Evolutionary conservation across 441 rosid genomes (phyloP).

Genomic region (Euphorbia corollata): DNA sequence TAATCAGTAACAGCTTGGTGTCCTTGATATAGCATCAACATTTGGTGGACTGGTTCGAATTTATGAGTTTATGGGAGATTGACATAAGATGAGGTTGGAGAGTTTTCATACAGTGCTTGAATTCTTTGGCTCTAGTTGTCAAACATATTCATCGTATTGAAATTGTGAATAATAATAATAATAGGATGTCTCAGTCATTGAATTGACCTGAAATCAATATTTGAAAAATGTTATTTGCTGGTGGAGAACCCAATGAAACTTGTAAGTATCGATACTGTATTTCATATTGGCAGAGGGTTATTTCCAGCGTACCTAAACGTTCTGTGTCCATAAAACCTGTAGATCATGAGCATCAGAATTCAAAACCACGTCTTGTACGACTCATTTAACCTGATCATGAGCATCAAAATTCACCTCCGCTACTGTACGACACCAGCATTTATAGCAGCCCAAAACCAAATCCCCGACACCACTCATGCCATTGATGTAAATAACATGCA

Average conservation of each 20-base stretch:
- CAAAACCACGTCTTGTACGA: neutral
- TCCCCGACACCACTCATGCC: too few species aligned
- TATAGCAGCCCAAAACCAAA: too few species aligned
- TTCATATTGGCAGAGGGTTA: neutral
- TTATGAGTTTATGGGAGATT: neutral
- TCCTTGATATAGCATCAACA: neutral
- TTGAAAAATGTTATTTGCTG: neutral
- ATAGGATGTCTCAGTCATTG: neutral
- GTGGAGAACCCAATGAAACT: conserved; percentile 1
- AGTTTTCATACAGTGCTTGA: neutral
- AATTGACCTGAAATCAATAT: neutral
- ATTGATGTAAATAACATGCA: too few species aligned
- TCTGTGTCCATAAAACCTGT: neutral
- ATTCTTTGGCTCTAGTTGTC: neutral
- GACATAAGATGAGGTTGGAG: neutral
- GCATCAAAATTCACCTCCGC: too few species aligned
- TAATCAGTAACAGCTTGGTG: neutral
- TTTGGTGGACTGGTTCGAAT: neutral
- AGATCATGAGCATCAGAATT: conserved; percentile 16
- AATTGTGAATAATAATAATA: neutral
- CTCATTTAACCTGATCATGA: too few species aligned
- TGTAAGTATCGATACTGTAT: conserved; percentile 10
- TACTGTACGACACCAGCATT: too few species aligned
- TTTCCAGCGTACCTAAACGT: neutral
- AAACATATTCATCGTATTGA: neutral